A percentile compares a stretch with the other conserved stretches of the same genome.
phyloP scores from a whole-genome alignment of 2,329 filamentous ascomycete genomes.

The Nannizzia gypsea region DNA sequence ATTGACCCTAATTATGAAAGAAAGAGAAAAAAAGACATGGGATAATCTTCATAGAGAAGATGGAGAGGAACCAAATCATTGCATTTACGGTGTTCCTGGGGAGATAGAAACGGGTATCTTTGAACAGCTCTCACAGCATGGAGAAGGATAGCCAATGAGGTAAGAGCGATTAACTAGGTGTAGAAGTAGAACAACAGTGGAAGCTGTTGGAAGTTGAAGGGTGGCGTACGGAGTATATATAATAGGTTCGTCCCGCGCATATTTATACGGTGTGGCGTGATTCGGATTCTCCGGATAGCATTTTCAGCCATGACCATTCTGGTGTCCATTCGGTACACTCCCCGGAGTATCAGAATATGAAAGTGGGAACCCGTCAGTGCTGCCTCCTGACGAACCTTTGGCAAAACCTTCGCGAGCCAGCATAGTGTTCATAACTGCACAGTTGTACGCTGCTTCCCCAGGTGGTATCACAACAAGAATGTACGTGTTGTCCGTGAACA shows the following conservation, averaged over 20 bases:
- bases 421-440: conserved; percentile 78
- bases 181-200: not conserved
- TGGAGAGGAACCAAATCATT: not conserved
- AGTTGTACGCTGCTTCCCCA: conserved; percentile 82
- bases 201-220: not conserved
- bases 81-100: not conserved
- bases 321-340: conserved; percentile 5
- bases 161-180: not conserved
- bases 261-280: not conserved
- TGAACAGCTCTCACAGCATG: not conserved
- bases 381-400: conserved; percentile 39
- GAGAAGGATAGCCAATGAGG: not conserved
- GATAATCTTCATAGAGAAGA: not conserved
- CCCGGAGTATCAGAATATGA: conserved; percentile 21
- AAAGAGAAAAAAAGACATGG: not conserved
- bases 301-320: not conserved
- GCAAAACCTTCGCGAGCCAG: conserved; percentile 72
- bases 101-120: not conserved
- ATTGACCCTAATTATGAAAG: not conserved
- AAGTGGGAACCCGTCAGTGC: conserved; percentile 32
- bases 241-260: not conserved
- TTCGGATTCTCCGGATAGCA: not conserved
- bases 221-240: not conserved
- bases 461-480: conserved; percentile 85
- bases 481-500: conserved; percentile 96